Percentiles rank a stretch among this genome's conserved stretches.
phyloP scores from a whole-genome alignment of 2,329 filamentous ascomycete genomes.

The Ambrosiella beaveri region DNA sequence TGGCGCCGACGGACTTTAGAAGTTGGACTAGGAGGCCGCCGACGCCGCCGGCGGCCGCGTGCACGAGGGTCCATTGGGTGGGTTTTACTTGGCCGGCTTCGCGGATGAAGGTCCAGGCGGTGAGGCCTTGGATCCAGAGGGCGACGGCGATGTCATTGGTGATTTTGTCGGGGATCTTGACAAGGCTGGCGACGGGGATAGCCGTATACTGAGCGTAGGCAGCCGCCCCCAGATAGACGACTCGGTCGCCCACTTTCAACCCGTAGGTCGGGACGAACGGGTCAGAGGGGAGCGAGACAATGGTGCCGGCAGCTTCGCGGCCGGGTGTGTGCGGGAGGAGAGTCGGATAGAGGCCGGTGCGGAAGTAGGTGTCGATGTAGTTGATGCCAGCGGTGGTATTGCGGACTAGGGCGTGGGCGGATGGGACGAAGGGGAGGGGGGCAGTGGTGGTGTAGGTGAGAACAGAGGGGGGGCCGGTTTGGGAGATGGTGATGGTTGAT shows the following conservation, averaged over 20 bases:
- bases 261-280: conserved; percentile 22
- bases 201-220: conserved; percentile 41
- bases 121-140: conserved; percentile 62
- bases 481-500: conserved; percentile 45
- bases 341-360: conserved; percentile 55
- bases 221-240: conserved; percentile 46
- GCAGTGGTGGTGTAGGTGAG: conserved; percentile 40
- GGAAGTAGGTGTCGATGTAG: conserved; percentile 59
- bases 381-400: conserved; percentile 47
- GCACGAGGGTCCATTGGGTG: conserved; percentile 68
- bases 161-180: conserved; percentile 47
- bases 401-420: conserved; percentile 42
- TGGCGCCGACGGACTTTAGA: conserved; percentile 52
- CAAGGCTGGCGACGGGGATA: conserved; percentile 33
- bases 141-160: conserved; percentile 47
- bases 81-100: conserved; percentile 60
- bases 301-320: conserved; percentile 57
- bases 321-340: conserved; percentile 58
- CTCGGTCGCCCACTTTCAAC: conserved; percentile 37
- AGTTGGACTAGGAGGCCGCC: conserved; percentile 62
- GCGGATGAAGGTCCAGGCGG: conserved; percentile 60
- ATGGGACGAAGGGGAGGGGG: conserved; percentile 31
- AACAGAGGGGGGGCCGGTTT: conserved; percentile 50
- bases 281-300: conserved; percentile 42
- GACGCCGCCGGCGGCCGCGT: conserved; percentile 73